Evolutionary conservation across 129 eudicot species (phyloP), one percentile per base, ranked within the genome.

Genomic region (carrot (Daucus carota)): DNA sequence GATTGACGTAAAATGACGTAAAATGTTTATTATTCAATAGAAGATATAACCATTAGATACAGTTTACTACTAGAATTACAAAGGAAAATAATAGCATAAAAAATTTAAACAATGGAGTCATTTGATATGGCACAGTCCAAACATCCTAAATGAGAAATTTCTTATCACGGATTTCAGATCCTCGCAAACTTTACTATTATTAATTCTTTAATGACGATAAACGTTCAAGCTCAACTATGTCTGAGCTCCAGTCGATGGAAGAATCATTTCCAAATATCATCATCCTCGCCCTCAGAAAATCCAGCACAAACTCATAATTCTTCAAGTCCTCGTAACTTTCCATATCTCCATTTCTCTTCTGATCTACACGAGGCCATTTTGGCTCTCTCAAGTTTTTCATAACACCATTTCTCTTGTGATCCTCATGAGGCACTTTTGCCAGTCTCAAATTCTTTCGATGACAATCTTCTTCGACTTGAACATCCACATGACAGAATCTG

Each of bases 221-320:
- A 72, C 87, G 97, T 78, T 91, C 92, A 29, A 91, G 85, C 75
- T 88, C 97, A 47, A 91, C 87, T 5, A 91, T 78, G 28, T 91
- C 97, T 40, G 97, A 91, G 59, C 94, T 91, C 48, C 84, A 68
- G 77, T 88, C 90, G 75, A 90, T 91, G 17, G 76, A 59, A 10
- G 67, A 65, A 75, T 90, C 93, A 54, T 85, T 86, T 29, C 80
- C 88, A 1, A 77, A 77, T 3, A 9, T 68, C 74, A 8, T 78
- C 57, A 9, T 72, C 83, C 8, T 54, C 74, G 43, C 73, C 79
- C 22, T 73, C 18, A 31, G 46, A 42, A 9, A 18, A 75, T 38
- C 63, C 54, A 6, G 69, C 70, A 63, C 54, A 73, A 70, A 65
- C 31, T 73, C 74, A 44, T 73, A 28, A 4, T 60, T 57, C 78